Evolutionary conservation across 2,329 filamentous ascomycete genomes (phyloP), one percentile per base, ranked within the genome.

Genomic region (Lojkania enalia): DNA sequence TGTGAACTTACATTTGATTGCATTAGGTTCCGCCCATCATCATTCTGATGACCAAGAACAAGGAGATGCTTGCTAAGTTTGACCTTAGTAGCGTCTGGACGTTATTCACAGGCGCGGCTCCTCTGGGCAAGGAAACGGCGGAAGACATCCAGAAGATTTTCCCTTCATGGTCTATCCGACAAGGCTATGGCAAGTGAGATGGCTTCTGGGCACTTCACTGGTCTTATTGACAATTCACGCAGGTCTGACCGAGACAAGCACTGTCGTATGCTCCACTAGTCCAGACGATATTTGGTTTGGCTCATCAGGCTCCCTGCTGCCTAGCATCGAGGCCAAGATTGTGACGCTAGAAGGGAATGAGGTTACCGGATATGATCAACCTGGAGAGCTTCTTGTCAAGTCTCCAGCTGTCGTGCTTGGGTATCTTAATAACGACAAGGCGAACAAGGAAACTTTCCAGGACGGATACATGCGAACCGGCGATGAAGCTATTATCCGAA

Each of bases 391-490:
- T 12, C 77, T 88, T 14, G 80, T 95, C 16, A 87, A 89, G 64
- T 83, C 82, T 0, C 90, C 90, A 0, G 84, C 85, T 1, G 81
- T 95, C 1, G 84, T 87, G 0, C 71, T 96, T 0, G 91, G 91
- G 1, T 96, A 96, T 57, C 73, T 95, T 41, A 87, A 95, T 71
- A 95, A 96, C 61, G 84, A 87, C 33, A 85, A 87, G 60, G 90
- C 91, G 2, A 95, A 85, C 15, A 77, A 80, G 39, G 89, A 95
- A 64, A 94, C 90, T 0, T 96, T 90, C 60, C 76, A 84, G 1
- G 84, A 90, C 48, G 74, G 75, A 1, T 94, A 89, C 82, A 83
- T 95, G 77, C 81, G 81, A 30, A 96, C 91, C 0, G 91, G 91
- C 4, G 91, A 96, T 58, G 88, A 95, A 65, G 89, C 86, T 0